A percentile compares a stretch with the other conserved stretches of the same genome.
Evolutionary conservation across 345 rosid species (phyloP).

Genomic region (Tarenaya hassleriana): DNA sequence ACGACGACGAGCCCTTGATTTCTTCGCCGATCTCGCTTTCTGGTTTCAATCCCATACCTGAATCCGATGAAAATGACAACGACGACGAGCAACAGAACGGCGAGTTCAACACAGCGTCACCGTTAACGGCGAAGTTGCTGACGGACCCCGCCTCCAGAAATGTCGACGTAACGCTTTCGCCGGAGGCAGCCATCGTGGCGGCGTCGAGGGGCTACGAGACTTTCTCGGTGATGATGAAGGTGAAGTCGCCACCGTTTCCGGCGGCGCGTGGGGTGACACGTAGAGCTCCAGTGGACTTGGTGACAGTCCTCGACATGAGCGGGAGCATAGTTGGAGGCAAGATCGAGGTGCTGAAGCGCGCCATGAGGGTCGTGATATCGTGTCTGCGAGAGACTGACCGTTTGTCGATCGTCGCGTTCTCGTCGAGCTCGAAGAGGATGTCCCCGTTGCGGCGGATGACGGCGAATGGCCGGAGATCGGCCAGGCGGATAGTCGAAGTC

Average conservation of each 20-base stretch:
- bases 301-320: conserved; percentile 72
- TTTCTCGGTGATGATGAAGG: conserved; percentile 46
- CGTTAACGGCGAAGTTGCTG: conserved; percentile 7
- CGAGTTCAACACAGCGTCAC: conserved; percentile 40
- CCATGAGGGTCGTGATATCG: conserved; percentile 54
- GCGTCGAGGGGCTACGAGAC: conserved; percentile 48
- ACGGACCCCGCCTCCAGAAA: conserved; percentile 15
- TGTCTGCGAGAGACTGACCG: conserved; percentile 60
- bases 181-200: conserved; percentile 79
- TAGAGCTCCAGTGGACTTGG: conserved; percentile 66
- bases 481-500: conserved; percentile 61
- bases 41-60: conserved; percentile 68
- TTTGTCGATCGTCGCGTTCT: conserved; percentile 70
- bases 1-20: conserved; percentile 73
- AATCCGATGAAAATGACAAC: conserved; percentile 57
- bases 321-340: conserved; percentile 37
- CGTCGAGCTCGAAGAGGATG: conserved; percentile 62
- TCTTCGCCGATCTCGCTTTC: conserved; percentile 51
- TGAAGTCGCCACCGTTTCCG: conserved; percentile 47
- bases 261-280: conserved; percentile 20
- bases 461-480: conserved; percentile 54
- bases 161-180: conserved; percentile 49
- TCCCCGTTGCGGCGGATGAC: conserved; percentile 70
- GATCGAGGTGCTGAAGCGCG: conserved; percentile 50
- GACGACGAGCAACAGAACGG: conserved; percentile 24